phyloP scores from a whole-genome alignment of 2,329 filamentous ascomycete species.

The Scytalidium lignicola region DNA sequence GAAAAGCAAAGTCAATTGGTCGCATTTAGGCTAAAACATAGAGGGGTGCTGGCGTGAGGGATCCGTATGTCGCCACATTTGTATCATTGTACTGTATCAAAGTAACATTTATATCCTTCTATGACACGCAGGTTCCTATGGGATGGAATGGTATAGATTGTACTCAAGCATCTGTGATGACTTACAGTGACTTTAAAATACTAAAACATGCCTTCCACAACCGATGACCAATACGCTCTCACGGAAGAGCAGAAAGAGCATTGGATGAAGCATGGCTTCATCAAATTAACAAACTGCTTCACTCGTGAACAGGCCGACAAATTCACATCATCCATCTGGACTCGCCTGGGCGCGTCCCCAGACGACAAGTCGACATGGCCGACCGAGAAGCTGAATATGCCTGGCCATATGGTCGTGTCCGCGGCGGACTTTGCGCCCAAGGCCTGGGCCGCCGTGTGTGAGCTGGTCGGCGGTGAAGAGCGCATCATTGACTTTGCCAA shows the following conservation, averaged over 20 bases:
- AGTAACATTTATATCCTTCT: too few relatives aligned
- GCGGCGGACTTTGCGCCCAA: slow-evolving; percentile 53
- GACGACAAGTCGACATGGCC: slow-evolving; percentile 60
- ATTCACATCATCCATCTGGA: slow-evolving; percentile 44
- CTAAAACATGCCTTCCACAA: not conserved
- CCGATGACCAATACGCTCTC: slow-evolving; percentile 18
- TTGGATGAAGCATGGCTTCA: slow-evolving; percentile 35
- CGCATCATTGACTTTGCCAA: slow-evolving; percentile 40
- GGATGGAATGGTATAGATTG: too few relatives aligned
- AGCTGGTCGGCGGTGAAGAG: slow-evolving; percentile 60
- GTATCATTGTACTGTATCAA: too few relatives aligned
- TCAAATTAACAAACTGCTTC: slow-evolving; percentile 30
- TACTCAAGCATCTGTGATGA: too few relatives aligned
- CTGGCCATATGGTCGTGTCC: slow-evolving; percentile 46
- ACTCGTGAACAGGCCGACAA: not conserved
- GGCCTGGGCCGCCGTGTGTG: slow-evolving; percentile 60
- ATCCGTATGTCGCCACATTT: too few relatives aligned
- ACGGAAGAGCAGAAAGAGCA: slow-evolving; percentile 36
- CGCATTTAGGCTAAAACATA: too few relatives aligned
- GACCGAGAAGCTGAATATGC: slow-evolving; percentile 56
- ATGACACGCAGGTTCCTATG: too few relatives aligned
- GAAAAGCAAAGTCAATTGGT: too few relatives aligned
- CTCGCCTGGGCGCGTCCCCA: slow-evolving; percentile 56
- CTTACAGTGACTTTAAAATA: not conserved
- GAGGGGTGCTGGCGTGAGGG: too few relatives aligned